Evolutionary conservation across 139 green algal genomes (phyloP).

Genomic region (Micractinium conductrix): DNA sequence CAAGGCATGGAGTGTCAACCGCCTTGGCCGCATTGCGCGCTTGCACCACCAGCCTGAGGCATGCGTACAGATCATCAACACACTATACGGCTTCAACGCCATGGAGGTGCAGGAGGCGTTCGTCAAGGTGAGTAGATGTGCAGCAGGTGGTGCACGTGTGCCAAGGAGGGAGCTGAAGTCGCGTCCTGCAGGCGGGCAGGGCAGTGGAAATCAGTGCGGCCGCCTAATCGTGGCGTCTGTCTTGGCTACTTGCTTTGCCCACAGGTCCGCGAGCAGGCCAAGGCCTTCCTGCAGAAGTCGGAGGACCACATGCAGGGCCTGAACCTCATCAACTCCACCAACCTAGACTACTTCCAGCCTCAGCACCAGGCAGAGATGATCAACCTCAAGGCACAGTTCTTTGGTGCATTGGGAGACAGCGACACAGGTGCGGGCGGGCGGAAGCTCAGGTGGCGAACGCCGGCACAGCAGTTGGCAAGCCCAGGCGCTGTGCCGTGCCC

Average conservation of each 20-base stretch:
- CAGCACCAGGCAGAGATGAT: constrained; percentile 94
- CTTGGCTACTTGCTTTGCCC: too few relatives aligned
- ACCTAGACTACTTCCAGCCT: constrained; percentile 96
- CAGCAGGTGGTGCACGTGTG: too few relatives aligned
- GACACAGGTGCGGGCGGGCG: constrained; percentile 26
- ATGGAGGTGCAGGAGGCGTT: constrained; percentile 99
- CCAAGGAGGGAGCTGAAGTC: too few relatives aligned
- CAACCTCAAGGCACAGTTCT: constrained; percentile 80
- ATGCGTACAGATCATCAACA: constrained; percentile 85
- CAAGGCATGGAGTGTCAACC: constrained; percentile 97
- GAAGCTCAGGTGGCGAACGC: too few relatives aligned
- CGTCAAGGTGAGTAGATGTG: constrained; percentile 98
- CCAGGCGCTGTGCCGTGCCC: too few relatives aligned
- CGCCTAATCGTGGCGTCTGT: too few relatives aligned
- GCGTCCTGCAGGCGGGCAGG: too few relatives aligned
- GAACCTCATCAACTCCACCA: constrained; percentile 93
- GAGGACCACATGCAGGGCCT: constrained; percentile 77
- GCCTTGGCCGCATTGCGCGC: constrained; percentile 83
- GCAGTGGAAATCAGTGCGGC: too few relatives aligned
- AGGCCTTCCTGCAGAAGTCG: constrained; percentile 65
- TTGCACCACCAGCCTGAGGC: constrained; percentile 70
- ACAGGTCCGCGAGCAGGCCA: constrained; percentile 49
- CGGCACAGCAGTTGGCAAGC: too few relatives aligned
- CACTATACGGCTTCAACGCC: constrained; percentile 93
- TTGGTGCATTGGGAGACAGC: constrained; percentile 51